Percentiles rank a stretch among this genome's conserved stretches.
Evolutionary conservation across 208 protist species (phyloP).

Genomic region (Borovskyia barvae): DNA sequence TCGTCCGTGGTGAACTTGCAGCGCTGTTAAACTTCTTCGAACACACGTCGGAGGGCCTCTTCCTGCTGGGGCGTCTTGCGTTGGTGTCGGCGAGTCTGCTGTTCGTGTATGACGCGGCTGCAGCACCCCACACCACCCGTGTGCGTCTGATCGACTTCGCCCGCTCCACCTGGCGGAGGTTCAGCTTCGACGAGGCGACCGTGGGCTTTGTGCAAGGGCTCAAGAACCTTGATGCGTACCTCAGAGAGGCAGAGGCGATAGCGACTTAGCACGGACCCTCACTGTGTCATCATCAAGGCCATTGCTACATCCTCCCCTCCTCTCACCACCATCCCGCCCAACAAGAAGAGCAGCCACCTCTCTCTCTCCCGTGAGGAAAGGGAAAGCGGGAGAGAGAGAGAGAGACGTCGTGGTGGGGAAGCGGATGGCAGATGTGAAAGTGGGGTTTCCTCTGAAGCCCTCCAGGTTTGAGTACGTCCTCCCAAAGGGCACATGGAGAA

Average conservation of each 20-base stretch:
- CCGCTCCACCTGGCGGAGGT: constrained; percentile 45
- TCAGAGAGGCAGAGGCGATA: neutral
- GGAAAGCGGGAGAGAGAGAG: too few relatives aligned
- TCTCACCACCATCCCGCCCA: too few relatives aligned
- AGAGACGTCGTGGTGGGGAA: too few relatives aligned
- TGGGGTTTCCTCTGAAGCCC: too few relatives aligned
- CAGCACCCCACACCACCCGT: neutral
- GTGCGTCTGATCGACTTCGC: constrained; percentile 75
- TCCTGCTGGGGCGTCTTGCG: constrained; percentile 47
- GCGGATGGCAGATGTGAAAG: too few relatives aligned
- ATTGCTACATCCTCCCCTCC: too few relatives aligned
- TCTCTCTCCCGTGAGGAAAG: too few relatives aligned
- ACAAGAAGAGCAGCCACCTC: too few relatives aligned
- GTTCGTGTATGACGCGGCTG: constrained; percentile 59
- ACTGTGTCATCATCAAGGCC: too few relatives aligned
- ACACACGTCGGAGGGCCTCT: constrained; percentile 37
- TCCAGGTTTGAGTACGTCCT: too few relatives aligned
- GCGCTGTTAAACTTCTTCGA: constrained; percentile 59
- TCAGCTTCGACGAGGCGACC: constrained; percentile 66
- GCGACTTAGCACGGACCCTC: too few relatives aligned
- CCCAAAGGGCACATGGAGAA: too few relatives aligned
- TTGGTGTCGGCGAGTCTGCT: constrained; percentile 77
- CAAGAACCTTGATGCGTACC: constrained; percentile 27
- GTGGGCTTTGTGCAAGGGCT: constrained; percentile 68
- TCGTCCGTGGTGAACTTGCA: constrained; percentile 17